A percentile compares a stretch with the other conserved stretches of the same genome.
Evolutionary conservation across 371 early-diverging fungal species (phyloP).

Genomic region (Mitosporidium daphniae): DNA sequence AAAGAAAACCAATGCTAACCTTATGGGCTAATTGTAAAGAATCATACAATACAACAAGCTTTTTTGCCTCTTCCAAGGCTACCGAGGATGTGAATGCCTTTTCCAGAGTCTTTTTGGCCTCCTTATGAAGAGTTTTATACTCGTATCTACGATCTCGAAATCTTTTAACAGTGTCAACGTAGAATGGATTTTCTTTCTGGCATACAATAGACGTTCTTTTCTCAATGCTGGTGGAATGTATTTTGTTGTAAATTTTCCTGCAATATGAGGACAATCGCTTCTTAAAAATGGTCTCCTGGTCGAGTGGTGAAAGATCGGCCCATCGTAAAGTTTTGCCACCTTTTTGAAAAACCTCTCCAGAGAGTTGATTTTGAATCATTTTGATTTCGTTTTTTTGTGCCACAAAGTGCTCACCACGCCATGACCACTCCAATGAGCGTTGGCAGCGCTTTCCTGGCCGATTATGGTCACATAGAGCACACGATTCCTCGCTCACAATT

Average conservation of each 20-base stretch:
- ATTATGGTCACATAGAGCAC: slow-evolving; percentile 81
- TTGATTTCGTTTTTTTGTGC: slow-evolving; percentile 53
- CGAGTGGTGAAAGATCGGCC: slow-evolving; percentile 17
- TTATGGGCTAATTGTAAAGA: slow-evolving; percentile 95
- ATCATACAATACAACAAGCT: slow-evolving; percentile 72
- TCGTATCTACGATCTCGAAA: slow-evolving; percentile 94
- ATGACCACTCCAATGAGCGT: slow-evolving; percentile 76
- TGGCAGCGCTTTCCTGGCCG: slow-evolving; percentile 49
- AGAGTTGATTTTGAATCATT: slow-evolving; percentile 50
- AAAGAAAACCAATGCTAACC: slow-evolving; percentile 22
- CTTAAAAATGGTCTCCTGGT: slow-evolving; percentile 28
- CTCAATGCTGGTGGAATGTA: slow-evolving; percentile 17
- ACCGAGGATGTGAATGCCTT: slow-evolving; percentile 16
- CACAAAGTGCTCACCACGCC: slow-evolving; percentile 83
- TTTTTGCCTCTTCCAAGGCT: slow-evolving; percentile 42
- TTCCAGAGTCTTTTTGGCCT: slow-evolving; percentile 44
- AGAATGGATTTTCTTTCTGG: slow-evolving; percentile 94
- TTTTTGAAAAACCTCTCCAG: slow-evolving; percentile 28
- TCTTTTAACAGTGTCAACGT: slow-evolving; percentile 75
- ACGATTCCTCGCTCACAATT: slow-evolving; percentile 49
- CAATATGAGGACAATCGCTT: slow-evolving; percentile 52
- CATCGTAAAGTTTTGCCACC: slow-evolving; percentile 7
- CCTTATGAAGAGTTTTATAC: slow-evolving; percentile 69
- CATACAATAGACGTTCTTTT: slow-evolving; percentile 23
- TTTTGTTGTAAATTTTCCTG: slow-evolving; percentile 47